Percentiles rank a stretch among this genome's conserved stretches.
Conservation (phyloP, 140 eudicot genomes). For the Oenanthe javanica region DNA sequence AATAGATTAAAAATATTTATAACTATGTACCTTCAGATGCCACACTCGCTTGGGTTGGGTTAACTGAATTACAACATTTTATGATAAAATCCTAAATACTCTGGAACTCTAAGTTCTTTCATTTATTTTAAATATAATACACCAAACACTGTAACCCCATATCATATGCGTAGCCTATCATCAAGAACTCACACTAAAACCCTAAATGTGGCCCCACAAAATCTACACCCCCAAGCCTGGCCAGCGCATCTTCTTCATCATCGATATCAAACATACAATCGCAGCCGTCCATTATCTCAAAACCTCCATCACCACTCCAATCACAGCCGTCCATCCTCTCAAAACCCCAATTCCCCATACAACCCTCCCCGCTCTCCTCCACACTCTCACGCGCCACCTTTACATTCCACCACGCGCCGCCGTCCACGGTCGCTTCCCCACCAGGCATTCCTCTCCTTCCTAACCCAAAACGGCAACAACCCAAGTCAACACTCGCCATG, state of each 20-base stretch:
- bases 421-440: not conserved
- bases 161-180: not conserved
- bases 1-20: no score
- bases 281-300: constrained; percentile 4
- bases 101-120: no score
- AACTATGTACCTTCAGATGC: no score
- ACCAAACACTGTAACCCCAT: no score
- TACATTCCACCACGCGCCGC: constrained; percentile 36
- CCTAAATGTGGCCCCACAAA: not conserved
- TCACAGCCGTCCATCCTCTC: constrained; percentile 14
- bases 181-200: not conserved
- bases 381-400: constrained; percentile 30
- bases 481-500: constrained; percentile 51
- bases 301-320: constrained; percentile 3
- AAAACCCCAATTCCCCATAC: not conserved
- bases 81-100: no score
- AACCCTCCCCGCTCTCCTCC: no score
- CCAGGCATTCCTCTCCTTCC: no score
- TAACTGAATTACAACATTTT: no score
- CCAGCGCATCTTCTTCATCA: constrained; percentile 44
- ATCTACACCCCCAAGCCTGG: constrained; percentile 32
- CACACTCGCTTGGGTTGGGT: no score
- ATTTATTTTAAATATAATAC: no score
- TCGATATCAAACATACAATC: constrained; percentile 22
- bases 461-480: constrained; percentile 13